These are phyloP conservation scores for Mortierella sp. DNA, from an alignment of 371 early-diverging fungal genomes.

Conservation along the genomic window DNA sequence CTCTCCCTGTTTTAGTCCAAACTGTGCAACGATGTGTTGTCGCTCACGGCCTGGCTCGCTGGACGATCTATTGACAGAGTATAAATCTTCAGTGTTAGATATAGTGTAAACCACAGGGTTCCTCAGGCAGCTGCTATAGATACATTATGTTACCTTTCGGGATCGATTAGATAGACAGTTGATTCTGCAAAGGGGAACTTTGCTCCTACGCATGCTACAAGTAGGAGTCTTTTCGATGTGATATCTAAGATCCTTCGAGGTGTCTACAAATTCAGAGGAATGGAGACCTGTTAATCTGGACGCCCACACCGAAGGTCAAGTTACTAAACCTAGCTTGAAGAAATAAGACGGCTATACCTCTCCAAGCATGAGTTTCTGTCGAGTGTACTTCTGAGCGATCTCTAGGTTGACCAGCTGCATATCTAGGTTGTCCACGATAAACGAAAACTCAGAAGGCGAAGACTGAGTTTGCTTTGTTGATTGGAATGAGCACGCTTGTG, in stretches of 20 bases:
- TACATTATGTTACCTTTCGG: conserved; percentile 13
- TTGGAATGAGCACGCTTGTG: conserved; percentile 38
- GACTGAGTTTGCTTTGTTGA: neutral
- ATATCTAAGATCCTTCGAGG: conserved; percentile 41
- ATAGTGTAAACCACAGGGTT: too few relatives aligned
- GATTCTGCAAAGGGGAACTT: conserved; percentile 38
- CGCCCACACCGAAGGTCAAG: neutral
- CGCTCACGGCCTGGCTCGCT: conserved; percentile 13
- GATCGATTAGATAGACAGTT: conserved; percentile 27
- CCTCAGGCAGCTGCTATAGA: too few relatives aligned
- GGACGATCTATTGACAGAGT: conserved; percentile 10
- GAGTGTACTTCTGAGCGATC: conserved; percentile 17
- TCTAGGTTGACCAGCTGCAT: conserved; percentile 30
- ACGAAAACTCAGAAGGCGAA: conserved; percentile 15
- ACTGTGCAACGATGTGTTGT: conserved; percentile 23
- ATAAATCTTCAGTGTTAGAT: neutral
- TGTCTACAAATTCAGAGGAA: conserved; percentile 10
- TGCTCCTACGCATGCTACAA: conserved; percentile 26
- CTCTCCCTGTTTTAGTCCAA: conserved; percentile 29
- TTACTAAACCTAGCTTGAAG: neutral
- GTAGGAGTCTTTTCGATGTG: conserved; percentile 23
- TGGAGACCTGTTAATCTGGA: too few relatives aligned
- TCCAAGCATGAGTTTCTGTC: conserved; percentile 20
- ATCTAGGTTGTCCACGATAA: conserved; percentile 37
- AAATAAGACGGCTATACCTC: conserved; percentile 13